phyloP scores from a whole-genome alignment of 2,329 filamentous ascomycete genomes.

The Fusarium palustre region DNA sequence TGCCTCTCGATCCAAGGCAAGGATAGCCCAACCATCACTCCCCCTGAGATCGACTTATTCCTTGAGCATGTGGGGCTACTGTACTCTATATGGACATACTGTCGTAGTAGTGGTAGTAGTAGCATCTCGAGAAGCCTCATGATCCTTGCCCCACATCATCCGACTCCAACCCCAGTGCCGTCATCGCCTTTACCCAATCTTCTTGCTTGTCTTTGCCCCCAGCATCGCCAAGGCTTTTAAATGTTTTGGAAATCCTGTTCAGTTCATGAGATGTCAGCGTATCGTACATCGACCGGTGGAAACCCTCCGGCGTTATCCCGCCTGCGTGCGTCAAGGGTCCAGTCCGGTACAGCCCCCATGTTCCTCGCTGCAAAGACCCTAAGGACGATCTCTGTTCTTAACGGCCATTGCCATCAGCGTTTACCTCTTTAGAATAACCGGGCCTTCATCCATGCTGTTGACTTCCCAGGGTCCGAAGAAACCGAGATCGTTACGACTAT shows the following conservation, averaged over 20 bases:
- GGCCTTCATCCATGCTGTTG: not conserved
- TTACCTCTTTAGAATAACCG: not conserved
- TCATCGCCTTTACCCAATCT: slow-evolving; percentile 13
- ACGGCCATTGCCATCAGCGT: slow-evolving; percentile 12
- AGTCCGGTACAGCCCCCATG: not conserved
- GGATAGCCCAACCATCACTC: slow-evolving; percentile 36
- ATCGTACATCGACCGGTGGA: slow-evolving; percentile 24
- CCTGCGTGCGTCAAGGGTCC: slow-evolving; percentile 31
- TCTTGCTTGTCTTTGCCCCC: slow-evolving; percentile 31
- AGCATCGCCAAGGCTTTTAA: slow-evolving; percentile 16
- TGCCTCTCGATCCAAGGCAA: slow-evolving; percentile 29
- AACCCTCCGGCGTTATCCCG: slow-evolving; percentile 37
- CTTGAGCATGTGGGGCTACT: slow-evolving; percentile 28
- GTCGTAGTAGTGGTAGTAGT: slow-evolving; percentile 5
- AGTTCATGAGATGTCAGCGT: not conserved
- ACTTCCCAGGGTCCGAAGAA: slow-evolving; percentile 30
- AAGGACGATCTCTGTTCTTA: slow-evolving; percentile 25
- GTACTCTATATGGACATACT: not conserved
- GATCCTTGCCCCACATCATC: slow-evolving; percentile 49
- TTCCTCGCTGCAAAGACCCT: slow-evolving; percentile 33
- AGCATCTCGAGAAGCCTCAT: slow-evolving; percentile 47
- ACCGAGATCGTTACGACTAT: slow-evolving; percentile 31
- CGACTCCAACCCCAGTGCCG: slow-evolving; percentile 40
- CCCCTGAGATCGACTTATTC: slow-evolving; percentile 42
- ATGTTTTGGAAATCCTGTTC: slow-evolving; percentile 13